These are phyloP conservation scores for Phytophthora pluvialis DNA, from an alignment of 352 stramenopile genomes.

Conservation along the genomic window DNA sequence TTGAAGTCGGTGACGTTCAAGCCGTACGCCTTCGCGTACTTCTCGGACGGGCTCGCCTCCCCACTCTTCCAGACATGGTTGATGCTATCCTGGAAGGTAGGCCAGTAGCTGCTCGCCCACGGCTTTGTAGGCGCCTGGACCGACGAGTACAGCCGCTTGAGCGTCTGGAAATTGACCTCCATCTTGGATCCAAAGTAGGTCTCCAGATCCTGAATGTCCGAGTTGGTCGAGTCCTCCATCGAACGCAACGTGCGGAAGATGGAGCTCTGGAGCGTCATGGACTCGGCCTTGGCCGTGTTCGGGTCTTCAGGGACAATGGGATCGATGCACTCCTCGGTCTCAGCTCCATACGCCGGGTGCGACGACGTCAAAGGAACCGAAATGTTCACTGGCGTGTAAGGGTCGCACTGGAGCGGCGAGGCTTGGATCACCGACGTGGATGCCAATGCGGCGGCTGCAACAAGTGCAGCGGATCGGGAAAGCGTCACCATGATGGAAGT, in stretches of 20 bases:
- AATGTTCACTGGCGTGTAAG: conserved; percentile 22
- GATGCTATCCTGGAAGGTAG: conserved; percentile 58
- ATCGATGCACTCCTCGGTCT: conserved; percentile 24
- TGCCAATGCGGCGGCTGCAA: background rate
- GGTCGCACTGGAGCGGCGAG: conserved; percentile 34
- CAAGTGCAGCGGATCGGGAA: conserved; percentile 1
- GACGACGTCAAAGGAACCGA: conserved; percentile 29
- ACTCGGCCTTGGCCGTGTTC: conserved; percentile 9
- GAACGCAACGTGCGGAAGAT: conserved; percentile 27
- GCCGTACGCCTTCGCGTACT: conserved; percentile 47
- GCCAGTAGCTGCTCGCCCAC: conserved; percentile 64
- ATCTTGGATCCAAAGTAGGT: conserved; percentile 37
- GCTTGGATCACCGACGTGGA: conserved; percentile 7
- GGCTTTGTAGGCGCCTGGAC: conserved; percentile 8
- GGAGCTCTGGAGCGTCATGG: background rate
- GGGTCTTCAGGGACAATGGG: conserved; percentile 30
- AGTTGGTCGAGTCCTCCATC: conserved; percentile 30
- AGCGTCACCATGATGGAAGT: conserved; percentile 13
- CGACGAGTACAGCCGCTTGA: conserved; percentile 7
- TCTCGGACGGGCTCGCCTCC: conserved; percentile 37
- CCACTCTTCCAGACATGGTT: conserved; percentile 44
- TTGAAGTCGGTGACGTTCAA: conserved; percentile 41
- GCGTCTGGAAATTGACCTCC: conserved; percentile 34
- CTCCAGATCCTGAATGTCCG: conserved; percentile 26
- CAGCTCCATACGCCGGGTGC: conserved; percentile 38